phyloP scores from a whole-genome alignment of 768 basidiomycete genomes.

The Rubroboletus pulcherrimus region DNA sequence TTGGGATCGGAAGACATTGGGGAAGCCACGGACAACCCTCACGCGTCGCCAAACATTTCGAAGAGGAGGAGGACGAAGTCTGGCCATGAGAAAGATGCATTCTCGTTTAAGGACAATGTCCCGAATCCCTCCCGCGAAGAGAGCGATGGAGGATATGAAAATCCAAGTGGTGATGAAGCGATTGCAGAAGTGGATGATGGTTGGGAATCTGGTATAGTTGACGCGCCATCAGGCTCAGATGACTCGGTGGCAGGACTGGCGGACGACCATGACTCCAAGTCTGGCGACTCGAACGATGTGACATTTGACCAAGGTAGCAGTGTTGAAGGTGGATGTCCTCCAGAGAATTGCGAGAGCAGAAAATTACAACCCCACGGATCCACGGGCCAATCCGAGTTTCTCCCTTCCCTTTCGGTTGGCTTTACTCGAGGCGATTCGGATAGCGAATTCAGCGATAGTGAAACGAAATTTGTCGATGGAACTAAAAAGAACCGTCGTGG shows the following conservation, averaged over 20 bases:
- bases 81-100: background rate
- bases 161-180: slow-evolving; percentile 3
- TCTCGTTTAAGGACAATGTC: slow-evolving; percentile 1
- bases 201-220: slow-evolving; percentile 44
- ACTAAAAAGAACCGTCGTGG: slow-evolving; percentile 85
- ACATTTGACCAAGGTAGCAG: slow-evolving; percentile 27
- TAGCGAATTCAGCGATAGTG: slow-evolving; percentile 71
- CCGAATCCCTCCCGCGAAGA: background rate
- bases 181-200: slow-evolving; percentile 23
- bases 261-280: slow-evolving; percentile 26
- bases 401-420: slow-evolving; percentile 85
- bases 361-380: slow-evolving; percentile 22
- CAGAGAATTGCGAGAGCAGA: slow-evolving; percentile 11
- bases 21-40: slow-evolving; percentile 16
- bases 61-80: slow-evolving; percentile 10
- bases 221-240: slow-evolving; percentile 21
- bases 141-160: slow-evolving; percentile 26
- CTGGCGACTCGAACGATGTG: slow-evolving; percentile 24
- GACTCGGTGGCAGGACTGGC: slow-evolving; percentile 39
- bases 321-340: slow-evolving; percentile 17
- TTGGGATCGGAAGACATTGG: slow-evolving; percentile 14
- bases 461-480: slow-evolving; percentile 49
- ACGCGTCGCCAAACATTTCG: background rate
- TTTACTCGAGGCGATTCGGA: slow-evolving; percentile 78
- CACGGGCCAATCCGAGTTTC: slow-evolving; percentile 54